phyloP scores from a whole-genome alignment of 202 grass and related monocot species.

The Dendrocalamus latiflorus region DNA sequence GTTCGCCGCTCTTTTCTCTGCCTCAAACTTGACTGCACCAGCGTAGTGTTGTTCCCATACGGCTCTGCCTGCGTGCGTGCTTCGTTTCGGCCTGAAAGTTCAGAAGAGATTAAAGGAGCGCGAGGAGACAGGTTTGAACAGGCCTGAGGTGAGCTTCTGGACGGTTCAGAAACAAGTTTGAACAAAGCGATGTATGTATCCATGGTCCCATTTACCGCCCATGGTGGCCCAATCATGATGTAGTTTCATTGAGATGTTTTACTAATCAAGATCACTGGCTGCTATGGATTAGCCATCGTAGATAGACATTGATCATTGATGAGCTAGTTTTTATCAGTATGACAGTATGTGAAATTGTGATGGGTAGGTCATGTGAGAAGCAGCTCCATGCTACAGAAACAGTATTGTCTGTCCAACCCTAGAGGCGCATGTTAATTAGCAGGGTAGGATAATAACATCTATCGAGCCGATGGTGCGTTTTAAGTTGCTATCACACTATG shows the following conservation, averaged over 20 bases:
- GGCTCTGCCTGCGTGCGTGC: background rate
- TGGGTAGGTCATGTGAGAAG: background rate
- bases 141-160: background rate
- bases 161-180: slow-evolving; percentile 20
- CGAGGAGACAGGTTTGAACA: background rate
- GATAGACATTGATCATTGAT: background rate
- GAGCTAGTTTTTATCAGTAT: background rate
- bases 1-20: background rate
- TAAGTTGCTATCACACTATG: background rate
- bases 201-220: background rate
- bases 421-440: background rate
- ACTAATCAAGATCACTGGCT: background rate
- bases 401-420: background rate
- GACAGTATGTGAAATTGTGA: background rate
- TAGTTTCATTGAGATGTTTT: background rate
- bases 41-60: slow-evolving; percentile 11
- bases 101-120: slow-evolving; percentile 2
- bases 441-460: background rate
- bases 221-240: slow-evolving; percentile 14
- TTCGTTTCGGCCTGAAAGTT: background rate
- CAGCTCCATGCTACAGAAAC: background rate
- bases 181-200: background rate
- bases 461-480: background rate
- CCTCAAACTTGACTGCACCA: slow-evolving; percentile 31
- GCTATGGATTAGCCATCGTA: background rate